Conservation (phyloP, 225 moss, liverwort and hornwort species). For the Takakia lepidozioides region DNA sequence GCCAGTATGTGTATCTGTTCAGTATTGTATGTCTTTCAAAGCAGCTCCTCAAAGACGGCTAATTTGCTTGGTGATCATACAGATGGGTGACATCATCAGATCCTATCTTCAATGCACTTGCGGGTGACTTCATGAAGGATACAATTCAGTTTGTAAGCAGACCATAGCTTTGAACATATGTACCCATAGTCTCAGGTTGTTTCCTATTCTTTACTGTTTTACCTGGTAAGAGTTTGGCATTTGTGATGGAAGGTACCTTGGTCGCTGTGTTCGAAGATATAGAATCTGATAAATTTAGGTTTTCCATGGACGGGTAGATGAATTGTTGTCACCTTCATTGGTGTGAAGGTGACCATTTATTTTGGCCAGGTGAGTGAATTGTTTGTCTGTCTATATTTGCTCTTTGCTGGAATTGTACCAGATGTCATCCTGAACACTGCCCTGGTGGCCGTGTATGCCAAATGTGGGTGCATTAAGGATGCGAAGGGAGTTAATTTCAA, state of each 20-base stretch:
- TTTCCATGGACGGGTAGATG: conserved; percentile 50
- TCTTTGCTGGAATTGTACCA: no score
- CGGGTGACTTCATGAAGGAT: no score
- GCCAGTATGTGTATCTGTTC: conserved; percentile 34
- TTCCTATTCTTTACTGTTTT: background rate
- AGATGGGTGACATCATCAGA: no score
- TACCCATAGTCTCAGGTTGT: background rate
- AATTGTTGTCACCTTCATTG: conserved; percentile 46
- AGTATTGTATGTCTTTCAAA: conserved; percentile 43
- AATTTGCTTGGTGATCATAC: no score
- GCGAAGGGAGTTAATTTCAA: no score
- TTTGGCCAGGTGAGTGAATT: conserved; percentile 56
- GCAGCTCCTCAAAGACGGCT: no score
- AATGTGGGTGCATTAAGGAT: no score
- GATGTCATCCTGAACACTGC: no score
- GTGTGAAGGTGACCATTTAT: conserved; percentile 66
- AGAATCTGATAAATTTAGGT: background rate
- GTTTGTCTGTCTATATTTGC: background rate
- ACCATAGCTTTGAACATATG: background rate
- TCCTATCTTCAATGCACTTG: no score
- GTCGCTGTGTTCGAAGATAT: background rate
- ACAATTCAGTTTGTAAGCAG: conserved; percentile 63
- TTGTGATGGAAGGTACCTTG: no score
- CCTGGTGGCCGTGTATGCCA: no score
- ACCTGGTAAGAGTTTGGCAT: no score